These are phyloP conservation scores for Saccharomycopsis fibuligera DNA, from an alignment of 805 yeast species.

Conservation along the genomic window DNA sequence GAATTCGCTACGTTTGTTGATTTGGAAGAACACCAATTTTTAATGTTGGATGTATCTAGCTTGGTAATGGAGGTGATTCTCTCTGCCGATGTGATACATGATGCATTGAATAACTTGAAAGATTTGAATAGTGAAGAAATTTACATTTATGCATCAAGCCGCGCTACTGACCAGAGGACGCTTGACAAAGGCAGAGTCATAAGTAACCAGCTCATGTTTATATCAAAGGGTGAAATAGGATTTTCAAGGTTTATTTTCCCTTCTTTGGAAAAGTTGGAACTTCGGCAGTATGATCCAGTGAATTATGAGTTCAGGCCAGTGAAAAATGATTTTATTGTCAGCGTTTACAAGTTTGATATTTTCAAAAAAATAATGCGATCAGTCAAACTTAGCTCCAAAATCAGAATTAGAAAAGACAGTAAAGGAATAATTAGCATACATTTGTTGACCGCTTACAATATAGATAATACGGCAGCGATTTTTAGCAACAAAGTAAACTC, in stretches of 20 bases:
- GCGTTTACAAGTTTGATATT: conserved; percentile 44
- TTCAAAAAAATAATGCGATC: conserved; percentile 45
- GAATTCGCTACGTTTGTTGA: conserved; percentile 44
- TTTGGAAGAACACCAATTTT: conserved; percentile 27
- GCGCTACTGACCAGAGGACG: conserved; percentile 24
- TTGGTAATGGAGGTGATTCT: conserved; percentile 46
- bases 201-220: conserved; percentile 42
- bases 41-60: conserved; percentile 38
- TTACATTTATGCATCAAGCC: conserved; percentile 36
- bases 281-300: conserved; percentile 28
- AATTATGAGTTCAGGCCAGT: conserved; percentile 24
- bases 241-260: conserved; percentile 63
- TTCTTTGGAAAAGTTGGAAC: conserved; percentile 52
- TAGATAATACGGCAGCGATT: neutral
- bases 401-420: conserved; percentile 49
- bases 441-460: conserved; percentile 30
- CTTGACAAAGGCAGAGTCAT: conserved; percentile 28
- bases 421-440: conserved; percentile 43
- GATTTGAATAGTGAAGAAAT: conserved; percentile 48
- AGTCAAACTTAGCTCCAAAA: conserved; percentile 42
- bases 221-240: conserved; percentile 72
- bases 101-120: conserved; percentile 49
- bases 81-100: conserved; percentile 45
- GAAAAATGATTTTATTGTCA: conserved; percentile 31
- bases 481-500: neutral